Percentiles rank a stretch among this genome's conserved stretches.
phyloP scores from a whole-genome alignment of 192 early-diverging fungal genomes.

The Coemansia sp. region DNA sequence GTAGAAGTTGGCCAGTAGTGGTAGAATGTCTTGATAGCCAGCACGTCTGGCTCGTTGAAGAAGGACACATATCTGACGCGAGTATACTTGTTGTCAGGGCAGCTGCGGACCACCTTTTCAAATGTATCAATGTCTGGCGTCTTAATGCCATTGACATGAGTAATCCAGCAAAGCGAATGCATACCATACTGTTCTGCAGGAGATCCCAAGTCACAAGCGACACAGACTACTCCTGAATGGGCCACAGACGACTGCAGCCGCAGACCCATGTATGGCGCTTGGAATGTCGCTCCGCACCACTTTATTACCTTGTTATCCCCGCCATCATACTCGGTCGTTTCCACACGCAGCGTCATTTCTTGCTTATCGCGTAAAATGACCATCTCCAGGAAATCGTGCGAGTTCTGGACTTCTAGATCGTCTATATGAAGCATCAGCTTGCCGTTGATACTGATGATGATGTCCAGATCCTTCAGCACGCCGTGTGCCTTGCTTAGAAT shows the following conservation, averaged over 20 bases:
- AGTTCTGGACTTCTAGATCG: slow-evolving; percentile 61
- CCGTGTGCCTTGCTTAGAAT: slow-evolving; percentile 53
- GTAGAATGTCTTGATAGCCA: slow-evolving; percentile 68
- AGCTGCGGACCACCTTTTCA: slow-evolving; percentile 56
- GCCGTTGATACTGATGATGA: slow-evolving; percentile 68
- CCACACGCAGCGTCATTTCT: slow-evolving; percentile 63
- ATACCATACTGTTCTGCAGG: slow-evolving; percentile 63
- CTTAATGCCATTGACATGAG: slow-evolving; percentile 61
- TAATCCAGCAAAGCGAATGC: slow-evolving; percentile 63
- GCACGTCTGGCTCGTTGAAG: slow-evolving; percentile 55
- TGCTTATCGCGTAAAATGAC: slow-evolving; percentile 69
- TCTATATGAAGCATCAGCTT: slow-evolving; percentile 60
- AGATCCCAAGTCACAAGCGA: slow-evolving; percentile 60
- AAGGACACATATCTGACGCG: slow-evolving; percentile 38
- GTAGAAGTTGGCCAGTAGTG: slow-evolving; percentile 72
- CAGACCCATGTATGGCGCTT: slow-evolving; percentile 68
- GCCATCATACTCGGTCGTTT: slow-evolving; percentile 58
- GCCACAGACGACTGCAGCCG: slow-evolving; percentile 65
- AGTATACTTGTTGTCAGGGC: slow-evolving; percentile 54
- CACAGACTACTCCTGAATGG: slow-evolving; percentile 65
- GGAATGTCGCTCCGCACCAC: slow-evolving; percentile 83
- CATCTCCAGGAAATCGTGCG: slow-evolving; percentile 53
- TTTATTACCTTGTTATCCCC: slow-evolving; percentile 67
- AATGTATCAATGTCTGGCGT: slow-evolving; percentile 64
- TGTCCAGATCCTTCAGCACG: slow-evolving; percentile 63